Evolutionary conservation across 129 eudicot species (phyloP), one percentile per base, ranked within the genome.

Genomic region (Escallonia herrerae): DNA sequence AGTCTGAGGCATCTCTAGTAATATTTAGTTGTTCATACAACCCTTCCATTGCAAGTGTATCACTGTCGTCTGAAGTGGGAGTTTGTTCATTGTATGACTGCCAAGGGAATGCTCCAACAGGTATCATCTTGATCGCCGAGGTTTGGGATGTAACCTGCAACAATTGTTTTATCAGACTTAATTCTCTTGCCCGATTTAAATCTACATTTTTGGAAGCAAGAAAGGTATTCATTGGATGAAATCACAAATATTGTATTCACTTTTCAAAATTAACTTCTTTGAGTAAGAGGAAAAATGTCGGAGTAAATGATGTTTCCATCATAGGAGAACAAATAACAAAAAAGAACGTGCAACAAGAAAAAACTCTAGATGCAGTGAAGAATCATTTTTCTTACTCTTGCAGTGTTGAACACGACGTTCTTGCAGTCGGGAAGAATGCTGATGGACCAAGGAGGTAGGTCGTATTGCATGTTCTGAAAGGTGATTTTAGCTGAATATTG

Each of bases 351-450:
- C 44, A 22, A 11, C 40, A 40, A 37, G 8, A 6, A 60, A 38
- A 39, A 60, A 5, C n/a, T 41, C 5, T 8, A 3, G 40, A 40
- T 10, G 12, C 39, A 7, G 13, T 13, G 4, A 45, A 39, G 53
- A 38, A 5, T 12, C 40, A 22, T 40, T 50, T 33, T 62, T 44
- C 77, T 64, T 79, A 83, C 98, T 72, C 65, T 79, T 53, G 98
- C 98, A 3, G 96, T 91, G 89, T 91, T 91, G 75, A 78, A 91
- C 40, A 91, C 78, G 41, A 43, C 96, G 42, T 74, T 77, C 70
- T 88, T 91, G 84, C 98, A 91, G 77, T 88, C 96, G 4, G 95
- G 96, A 61, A 91, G 84, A 67, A 91, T 88, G 85, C 91, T 87
- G 69, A 91, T 74, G 40, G 98, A 91, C 98, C 98, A 91, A 72